phyloP scores from a whole-genome alignment of 2,329 filamentous ascomycete genomes.

The Pseudonectria foliicola region DNA sequence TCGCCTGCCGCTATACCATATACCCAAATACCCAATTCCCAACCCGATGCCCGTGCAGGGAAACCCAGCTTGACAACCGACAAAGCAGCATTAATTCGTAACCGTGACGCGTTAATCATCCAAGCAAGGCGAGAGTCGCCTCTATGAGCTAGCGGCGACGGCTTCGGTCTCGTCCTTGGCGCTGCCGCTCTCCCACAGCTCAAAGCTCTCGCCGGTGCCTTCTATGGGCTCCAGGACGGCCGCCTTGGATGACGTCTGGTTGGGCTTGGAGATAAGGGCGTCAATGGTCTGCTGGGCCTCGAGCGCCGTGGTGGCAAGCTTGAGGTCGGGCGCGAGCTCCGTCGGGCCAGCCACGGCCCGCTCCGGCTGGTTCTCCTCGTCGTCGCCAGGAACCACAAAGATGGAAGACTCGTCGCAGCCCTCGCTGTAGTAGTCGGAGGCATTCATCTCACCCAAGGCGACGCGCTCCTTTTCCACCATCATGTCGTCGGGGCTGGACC shows the following conservation, averaged over 20 bases:
- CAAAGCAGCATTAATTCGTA: no score
- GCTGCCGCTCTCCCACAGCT: slow-evolving; percentile 65
- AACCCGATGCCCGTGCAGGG: slow-evolving; percentile 1
- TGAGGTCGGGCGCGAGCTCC: slow-evolving; percentile 12
- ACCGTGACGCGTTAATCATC: no score
- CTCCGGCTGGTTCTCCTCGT: slow-evolving; percentile 35
- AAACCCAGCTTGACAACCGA: slow-evolving; percentile 1
- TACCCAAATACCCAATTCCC: slow-evolving; percentile 1
- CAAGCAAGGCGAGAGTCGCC: neutral
- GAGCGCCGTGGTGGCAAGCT: slow-evolving; percentile 14
- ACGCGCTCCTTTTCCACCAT: slow-evolving; percentile 56
- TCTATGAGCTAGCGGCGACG: slow-evolving; percentile 16
- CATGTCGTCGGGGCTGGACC: slow-evolving; percentile 41
- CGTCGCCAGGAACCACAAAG: slow-evolving; percentile 56
- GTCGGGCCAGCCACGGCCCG: slow-evolving; percentile 6
- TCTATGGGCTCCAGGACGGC: slow-evolving; percentile 48
- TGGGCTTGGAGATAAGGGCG: slow-evolving; percentile 29
- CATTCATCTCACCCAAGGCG: slow-evolving; percentile 61
- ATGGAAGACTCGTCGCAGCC: slow-evolving; percentile 58
- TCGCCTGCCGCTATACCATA: slow-evolving; percentile 9
- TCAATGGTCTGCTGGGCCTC: slow-evolving; percentile 25
- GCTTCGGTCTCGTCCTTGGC: slow-evolving; percentile 48
- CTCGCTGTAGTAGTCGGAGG: slow-evolving; percentile 59
- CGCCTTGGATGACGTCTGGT: slow-evolving; percentile 34
- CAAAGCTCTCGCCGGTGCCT: slow-evolving; percentile 53